Evolutionary conservation across 2,329 filamentous ascomycete genomes (phyloP).

Genomic region (Fusarium sublunatum): DNA sequence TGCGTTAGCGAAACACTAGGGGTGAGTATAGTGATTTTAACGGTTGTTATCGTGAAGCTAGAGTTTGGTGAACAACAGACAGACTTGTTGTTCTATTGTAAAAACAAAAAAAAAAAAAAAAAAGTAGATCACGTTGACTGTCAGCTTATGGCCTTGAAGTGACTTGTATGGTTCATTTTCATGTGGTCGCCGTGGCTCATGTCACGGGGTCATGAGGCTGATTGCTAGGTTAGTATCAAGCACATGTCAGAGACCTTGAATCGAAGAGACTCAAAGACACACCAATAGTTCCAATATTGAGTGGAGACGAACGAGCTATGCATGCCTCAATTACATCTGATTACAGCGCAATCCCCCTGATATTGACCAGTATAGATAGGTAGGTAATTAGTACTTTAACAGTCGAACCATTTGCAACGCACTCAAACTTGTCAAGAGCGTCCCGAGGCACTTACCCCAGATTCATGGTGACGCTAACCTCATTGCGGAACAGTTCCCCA

Average conservation of each 20-base stretch:
- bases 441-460: constrained; percentile 48
- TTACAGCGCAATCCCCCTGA: not conserved
- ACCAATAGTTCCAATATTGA: too few relatives aligned
- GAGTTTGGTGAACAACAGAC: not conserved
- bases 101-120: too few relatives aligned
- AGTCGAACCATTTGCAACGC: not conserved
- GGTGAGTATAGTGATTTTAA: constrained; percentile 22
- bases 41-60: not conserved
- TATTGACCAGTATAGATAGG: not conserved
- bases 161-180: constrained; percentile 10
- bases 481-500: constrained; percentile 15
- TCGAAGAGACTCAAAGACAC: too few relatives aligned
- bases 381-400: too few relatives aligned
- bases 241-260: constrained; percentile 29
- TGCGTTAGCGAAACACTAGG: constrained; percentile 37
- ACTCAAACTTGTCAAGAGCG: constrained; percentile 18
- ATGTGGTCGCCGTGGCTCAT: constrained; percentile 19
- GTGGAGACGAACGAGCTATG: too few relatives aligned
- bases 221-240: constrained; percentile 28
- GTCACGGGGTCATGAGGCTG: constrained; percentile 29
- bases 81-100: not conserved
- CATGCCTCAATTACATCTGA: constrained; percentile 7
- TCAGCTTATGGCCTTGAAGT: constrained; percentile 1
- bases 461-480: constrained; percentile 36
- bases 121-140: constrained; percentile 3